Base-by-base conservation (phyloP, 192 early-diverging fungal species). In the Podila epicladia region DNA sequence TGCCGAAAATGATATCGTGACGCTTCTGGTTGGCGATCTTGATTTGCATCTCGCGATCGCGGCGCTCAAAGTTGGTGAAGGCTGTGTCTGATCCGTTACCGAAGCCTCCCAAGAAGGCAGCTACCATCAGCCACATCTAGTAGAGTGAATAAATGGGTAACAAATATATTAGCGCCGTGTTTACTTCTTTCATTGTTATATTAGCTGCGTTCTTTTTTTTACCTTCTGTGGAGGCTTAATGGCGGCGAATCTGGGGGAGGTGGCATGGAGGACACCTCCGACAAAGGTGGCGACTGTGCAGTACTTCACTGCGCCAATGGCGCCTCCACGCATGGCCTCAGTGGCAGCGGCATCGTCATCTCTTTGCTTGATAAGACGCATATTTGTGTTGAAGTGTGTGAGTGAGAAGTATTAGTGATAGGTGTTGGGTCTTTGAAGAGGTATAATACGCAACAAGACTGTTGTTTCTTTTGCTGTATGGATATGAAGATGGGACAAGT, bases 31-130 rank as follows among this genome's bases (percentile, higher is more conserved):
- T 62, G 9, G 77, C 77, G 26, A 73, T 29, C 24, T 65, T 58
- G 49, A 80, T 73, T 53, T 80, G 71, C 38, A 80, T 49, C 49
- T 80, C 77, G 20, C 77, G 65, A 51, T 73, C 77, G 22, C 77
- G 61, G 55, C 77, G 71, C 62, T 80, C 77, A 61, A 73, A 80
- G 62, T 80, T 80, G 41, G 77, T 80, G 57, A 80, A 80, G 48
- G 77, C 49, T 3, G 77, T 80, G 41, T 80, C 77, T 2, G 77
- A 68, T 12, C 77, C 77, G n/a, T 80, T 80, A 19, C 77, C 77
- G 49, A 80, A 80, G 32, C 77, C 77, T 59, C 71, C 77, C 62
- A 80, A 64, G 61, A 72, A 67, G 15, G 67, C 77, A 12, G 71
- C 77, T 28, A 80, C 77, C 66, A 80, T 69, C 60, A 80, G 41